Evolutionary conservation across 176 grass and related monocot genomes (phyloP), one percentile per base, ranked within the genome.

Genomic region (Oryza brachyantha): DNA sequence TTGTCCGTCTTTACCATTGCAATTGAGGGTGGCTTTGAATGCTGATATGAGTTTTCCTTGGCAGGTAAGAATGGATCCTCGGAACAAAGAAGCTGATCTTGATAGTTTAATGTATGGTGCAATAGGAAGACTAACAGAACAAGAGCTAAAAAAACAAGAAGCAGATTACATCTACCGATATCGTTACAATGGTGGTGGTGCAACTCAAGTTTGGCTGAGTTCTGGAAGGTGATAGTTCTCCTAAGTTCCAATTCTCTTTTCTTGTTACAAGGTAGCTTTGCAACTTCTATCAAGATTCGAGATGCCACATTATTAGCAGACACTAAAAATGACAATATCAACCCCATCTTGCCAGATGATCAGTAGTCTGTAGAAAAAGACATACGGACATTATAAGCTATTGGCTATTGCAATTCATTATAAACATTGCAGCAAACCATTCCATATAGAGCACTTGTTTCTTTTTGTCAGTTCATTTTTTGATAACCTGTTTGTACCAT

Each of bases 131-230:
- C 66, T 99, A 77, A 93, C 90, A 37, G 96, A 99, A 84, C 92
- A 99, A 86, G 85, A 95, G 65, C 85, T 99, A 60, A 95, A 89
- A 74, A 87, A 61, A 61, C 92, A 95, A 91, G 96, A 99, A 85
- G 92, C 89, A 40, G 92, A 95, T 84, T 99, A 99, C 70, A 87
- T 99, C 68, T 95, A 99, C 69, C 92, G 81, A 17, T 99, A 99
- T 77, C 92, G 92, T 64, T 99, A 99, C 63, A 91, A 93, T 72
- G 92, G 96, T 38, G 96, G 96, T 81, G 96, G 96, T 19, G 86
- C 96, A 84, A 90, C 90, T 86, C 96, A 99, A 88, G 96, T 95
- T 91, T 99, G 96, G 96, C 81, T 99, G 74, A 95, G 96, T 91
- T 99, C 96, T 81, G 92, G 96, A 85, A 95, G 96, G 96, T 95